A percentile compares a stretch with the other conserved stretches of the same genome.
These are phyloP conservation scores for Ogataea nonfermentans DNA, from an alignment of 805 yeast species.

Conservation along the genomic window DNA sequence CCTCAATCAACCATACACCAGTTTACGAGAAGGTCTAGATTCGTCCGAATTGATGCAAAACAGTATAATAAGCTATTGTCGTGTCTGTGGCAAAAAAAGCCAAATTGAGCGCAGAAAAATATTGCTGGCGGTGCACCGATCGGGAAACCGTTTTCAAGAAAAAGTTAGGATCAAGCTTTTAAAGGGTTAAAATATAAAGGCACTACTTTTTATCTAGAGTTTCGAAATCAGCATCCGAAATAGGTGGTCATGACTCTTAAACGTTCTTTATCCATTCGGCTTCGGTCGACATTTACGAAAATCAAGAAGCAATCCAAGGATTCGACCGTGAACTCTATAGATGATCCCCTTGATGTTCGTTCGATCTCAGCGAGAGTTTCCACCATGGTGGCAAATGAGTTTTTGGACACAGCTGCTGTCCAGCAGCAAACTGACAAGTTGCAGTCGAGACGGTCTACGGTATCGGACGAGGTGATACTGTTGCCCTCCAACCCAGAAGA, in stretches of 20 bases:
- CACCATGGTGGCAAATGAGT: not conserved
- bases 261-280: constrained; percentile 13
- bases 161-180: not conserved
- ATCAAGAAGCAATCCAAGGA: constrained; percentile 6
- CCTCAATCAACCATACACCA: not conserved
- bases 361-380: not conserved
- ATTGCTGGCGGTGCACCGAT: constrained; percentile 10
- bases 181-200: not conserved
- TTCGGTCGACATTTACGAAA: constrained; percentile 10
- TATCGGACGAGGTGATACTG: constrained; percentile 20
- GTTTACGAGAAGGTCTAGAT: not conserved
- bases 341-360: constrained; percentile 3
- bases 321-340: constrained; percentile 1
- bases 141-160: constrained; percentile 9
- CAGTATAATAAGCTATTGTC: not conserved
- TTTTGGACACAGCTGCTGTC: not conserved
- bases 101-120: not conserved
- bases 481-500: constrained; percentile 30
- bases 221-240: not conserved
- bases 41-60: not conserved
- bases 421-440: not conserved
- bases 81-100: constrained; percentile 3
- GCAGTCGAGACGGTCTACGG: not conserved
- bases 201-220: not conserved
- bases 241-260: constrained; percentile 5